Percentiles rank a stretch among this genome's conserved stretches.
Evolutionary conservation across 257 asterid species (phyloP).

Genomic region (Perilla frutescens): DNA sequence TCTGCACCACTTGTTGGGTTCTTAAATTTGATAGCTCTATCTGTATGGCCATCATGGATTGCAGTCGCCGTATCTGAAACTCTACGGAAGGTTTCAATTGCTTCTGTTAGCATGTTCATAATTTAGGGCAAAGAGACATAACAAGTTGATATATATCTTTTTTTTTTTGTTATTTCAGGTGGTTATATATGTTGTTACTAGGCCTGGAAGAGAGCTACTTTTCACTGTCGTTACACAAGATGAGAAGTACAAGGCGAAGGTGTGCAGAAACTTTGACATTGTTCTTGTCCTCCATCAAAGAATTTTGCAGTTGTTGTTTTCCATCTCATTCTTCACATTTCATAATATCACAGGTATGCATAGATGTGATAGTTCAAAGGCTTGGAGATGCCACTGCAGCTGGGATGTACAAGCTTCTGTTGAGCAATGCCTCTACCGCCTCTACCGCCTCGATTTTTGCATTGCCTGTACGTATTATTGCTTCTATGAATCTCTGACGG

Average conservation of each 20-base stretch:
- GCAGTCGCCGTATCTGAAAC: conserved; percentile 89
- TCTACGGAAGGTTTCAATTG: conserved; percentile 71
- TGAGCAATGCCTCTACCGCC: conserved; percentile 63
- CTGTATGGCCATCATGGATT: conserved; percentile 96
- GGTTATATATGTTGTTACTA: conserved; percentile 78
- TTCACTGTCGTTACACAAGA: conserved; percentile 93
- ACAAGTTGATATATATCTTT: background rate
- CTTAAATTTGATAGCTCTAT: conserved; percentile 78
- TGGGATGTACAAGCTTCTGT: conserved; percentile 82
- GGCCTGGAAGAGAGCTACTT: conserved; percentile 97
- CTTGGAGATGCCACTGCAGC: conserved; percentile 99
- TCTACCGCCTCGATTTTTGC: conserved; percentile 74
- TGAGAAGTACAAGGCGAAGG: conserved; percentile 99
- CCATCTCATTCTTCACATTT: background rate
- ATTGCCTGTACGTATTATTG: conserved; percentile 62
- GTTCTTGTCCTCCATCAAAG: background rate
- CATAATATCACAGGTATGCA: conserved; percentile 70
- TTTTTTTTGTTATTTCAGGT: conserved; percentile 57
- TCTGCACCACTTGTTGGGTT: conserved; percentile 80
- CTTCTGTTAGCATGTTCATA: background rate
- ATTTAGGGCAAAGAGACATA: background rate
- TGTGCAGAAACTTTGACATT: conserved; percentile 34
- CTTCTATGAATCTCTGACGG: background rate
- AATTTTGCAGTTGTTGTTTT: background rate
- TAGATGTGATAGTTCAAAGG: conserved; percentile 95